Base-by-base conservation (phyloP, 2,329 filamentous ascomycete species). In the Nakataea oryzae region DNA sequence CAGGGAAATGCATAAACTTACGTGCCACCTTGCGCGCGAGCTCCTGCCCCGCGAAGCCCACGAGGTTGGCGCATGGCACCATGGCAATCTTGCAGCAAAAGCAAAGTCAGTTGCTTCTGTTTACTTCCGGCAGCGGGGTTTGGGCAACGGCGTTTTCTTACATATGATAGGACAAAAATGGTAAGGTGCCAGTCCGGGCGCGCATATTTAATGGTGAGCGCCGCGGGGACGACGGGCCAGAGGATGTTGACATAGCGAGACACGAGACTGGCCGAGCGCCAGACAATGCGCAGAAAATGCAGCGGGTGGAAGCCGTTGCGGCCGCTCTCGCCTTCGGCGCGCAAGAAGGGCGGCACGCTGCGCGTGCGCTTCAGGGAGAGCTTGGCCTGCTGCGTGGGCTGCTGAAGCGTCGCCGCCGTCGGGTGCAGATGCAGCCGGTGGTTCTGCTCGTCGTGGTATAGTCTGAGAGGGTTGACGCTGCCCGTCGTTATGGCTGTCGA, bases 1-100 rank as follows among this genome's bases (percentile, higher is more conserved):
- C 21, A 17, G 7, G 24, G 21, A n/a, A 50, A n/a, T 50, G 41
- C 41, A n/a, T 50, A 68, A 89, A 50, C 41, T 50, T 50, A 50
- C 41, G 90, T 34, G 88, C 89, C 62, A 93, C 74, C 74, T 93
- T 93, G 64, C 86, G 82, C 1, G 88, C 84, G 64, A 91, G 74
- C 70, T 90, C 86, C 66, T 88, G 84, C 17, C 88, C 87, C 7
- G 87, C 86, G 68, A 92, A 92, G 0, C 89, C 89, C 61, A 92
- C 81, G 63, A 91, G 73, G 69, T 92, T 92, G 62, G 89, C 89
- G 58, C 86, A 85, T 0, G 89, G 89, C 1, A 92, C 78, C 86
- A 92, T 92, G 67, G 87, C 87, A n/a, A 50, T 50, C 41, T 50
- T 50, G 7, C 21, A n/a, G 5, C 21, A 50, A n/a, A n/a, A 50